Evolutionary conservation across 208 protist genomes (phyloP).

Genomic region (Lotmaria passim): DNA sequence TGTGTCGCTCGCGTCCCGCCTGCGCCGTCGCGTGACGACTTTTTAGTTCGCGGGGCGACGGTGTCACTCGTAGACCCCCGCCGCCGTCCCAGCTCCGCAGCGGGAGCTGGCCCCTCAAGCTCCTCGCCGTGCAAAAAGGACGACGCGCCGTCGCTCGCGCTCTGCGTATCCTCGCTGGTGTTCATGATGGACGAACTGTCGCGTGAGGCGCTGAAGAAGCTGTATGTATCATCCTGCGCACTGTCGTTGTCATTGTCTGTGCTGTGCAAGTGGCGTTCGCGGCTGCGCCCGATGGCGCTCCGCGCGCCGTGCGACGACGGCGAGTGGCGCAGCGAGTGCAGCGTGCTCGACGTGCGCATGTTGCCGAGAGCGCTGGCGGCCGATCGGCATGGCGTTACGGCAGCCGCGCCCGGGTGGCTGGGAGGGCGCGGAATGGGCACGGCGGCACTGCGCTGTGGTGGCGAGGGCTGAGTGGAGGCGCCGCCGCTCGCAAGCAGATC

Average conservation of each 20-base stretch:
- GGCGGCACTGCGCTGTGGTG: slow-evolving; percentile 10
- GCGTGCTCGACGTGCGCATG: neutral
- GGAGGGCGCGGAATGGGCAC: slow-evolving; percentile 4
- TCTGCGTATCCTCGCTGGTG: slow-evolving; percentile 22
- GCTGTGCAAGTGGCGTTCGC: slow-evolving; percentile 3
- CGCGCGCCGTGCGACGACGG: slow-evolving; percentile 6
- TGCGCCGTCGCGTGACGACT: neutral
- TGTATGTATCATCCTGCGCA: slow-evolving; percentile 11
- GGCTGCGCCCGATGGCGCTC: slow-evolving; percentile 3
- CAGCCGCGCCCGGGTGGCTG: neutral
- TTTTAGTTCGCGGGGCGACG: neutral
- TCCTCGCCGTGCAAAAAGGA: slow-evolving; percentile 13
- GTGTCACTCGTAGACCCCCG: neutral
- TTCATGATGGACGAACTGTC: slow-evolving; percentile 29
- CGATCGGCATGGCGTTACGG: neutral
- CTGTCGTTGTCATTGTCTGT: slow-evolving; percentile 21
- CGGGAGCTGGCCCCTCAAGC: neutral
- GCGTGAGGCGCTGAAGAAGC: slow-evolving; percentile 22
- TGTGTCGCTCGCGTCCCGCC: neutral
- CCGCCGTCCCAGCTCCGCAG: neutral
- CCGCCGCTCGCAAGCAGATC: slow-evolving; percentile 3
- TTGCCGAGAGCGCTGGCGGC: neutral
- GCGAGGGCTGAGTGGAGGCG: neutral
- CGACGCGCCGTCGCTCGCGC: slow-evolving; percentile 17
- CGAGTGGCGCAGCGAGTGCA: slow-evolving; percentile 1